Base-by-base conservation (phyloP, 1,284 basidiomycete species). In the Ceratobasidium sp. region DNA sequence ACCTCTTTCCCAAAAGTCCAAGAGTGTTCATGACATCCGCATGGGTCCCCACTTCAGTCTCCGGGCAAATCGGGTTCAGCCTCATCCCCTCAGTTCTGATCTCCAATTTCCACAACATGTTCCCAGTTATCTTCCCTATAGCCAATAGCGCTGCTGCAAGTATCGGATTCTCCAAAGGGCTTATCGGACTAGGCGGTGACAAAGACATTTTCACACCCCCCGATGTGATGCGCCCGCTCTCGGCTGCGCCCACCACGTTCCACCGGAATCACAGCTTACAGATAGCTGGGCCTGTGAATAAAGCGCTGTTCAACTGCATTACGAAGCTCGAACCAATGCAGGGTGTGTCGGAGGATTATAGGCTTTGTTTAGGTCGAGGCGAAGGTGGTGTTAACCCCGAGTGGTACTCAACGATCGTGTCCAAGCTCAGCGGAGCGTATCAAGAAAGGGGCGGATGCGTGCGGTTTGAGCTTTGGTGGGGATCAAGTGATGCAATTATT, bases 341-440 rank as follows among this genome's bases (percentile, higher is more conserved):
- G 55, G 67, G 67, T 13, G 67, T 70, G 35, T 70, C 67, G 32
- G 67, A 70, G 16, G 67, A 70, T n/a, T 70, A 57, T 59, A 47
- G 58, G 55, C 67, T 70, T 21, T 70, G 67, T 55, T 50, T 70
- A 44, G 55, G 67, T 14, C 67, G 67, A 58, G 67, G 67, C 6
- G 67, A 58, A 55, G 67, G 67, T 41, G 59, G 55, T 46, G 35
- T 70, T 47, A 55, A 70, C 50, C 41, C 55, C 6, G 43, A 70
- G 16, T 70, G 67, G 67, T 70, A 47, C 26, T 18, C 44, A 16
- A 43, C 47, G 43, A 70, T 21, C 21, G 44, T 46, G 6, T 43
- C 26, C 28, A 49, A 47, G 32, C 58, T 70, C 41, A 41, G 67
- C 44, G 43, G 28, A 23, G 32, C 43, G 23, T 70, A 47, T 35